Base-by-base conservation (phyloP, 148 eudicot genomes). In the Dysphania ambrosioides region DNA sequence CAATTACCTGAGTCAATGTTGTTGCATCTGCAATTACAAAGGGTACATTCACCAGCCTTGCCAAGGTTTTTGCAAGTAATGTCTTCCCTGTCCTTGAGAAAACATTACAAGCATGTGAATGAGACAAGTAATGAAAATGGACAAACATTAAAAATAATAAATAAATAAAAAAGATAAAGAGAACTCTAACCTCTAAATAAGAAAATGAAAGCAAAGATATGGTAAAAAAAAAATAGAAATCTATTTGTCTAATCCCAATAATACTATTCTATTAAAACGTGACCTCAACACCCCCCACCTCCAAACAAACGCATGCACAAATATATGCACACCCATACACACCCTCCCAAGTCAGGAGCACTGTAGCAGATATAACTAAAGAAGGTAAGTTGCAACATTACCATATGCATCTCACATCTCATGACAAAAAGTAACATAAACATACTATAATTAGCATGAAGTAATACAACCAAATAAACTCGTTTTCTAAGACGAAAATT, bases 1-100 rank as follows among this genome's bases (percentile, higher is more conserved):
- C n/a, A 82, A 82, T 78, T 85, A 86, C 98, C 96, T 91, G 98
- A 80, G 98, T 94, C 71, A 94, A 90, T 51, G 97, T 91, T 26
- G 98, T 94, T 62, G 98, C 98, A 87, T 94, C 98, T 23, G 98
- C 96, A 80, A 94, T 94, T 53, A 94, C 98, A 84, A 94, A 94
- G 42, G 98, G 98, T 35, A 92, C 98, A 80, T 94, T 94, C 77
- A 94, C 98, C 82, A 94, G 83, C 76, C 88, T 85, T 31, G 98
- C 98, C 82, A 94, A 74, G 34, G 96, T 94, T 77, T 94, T 94
- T 60, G 98, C 98, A 36, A 94, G 92, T 82, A 94, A 80, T 42
- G 98, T 94, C 85, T 94, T 94, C 89, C 98, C 98, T 94, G 98
- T 94, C 92, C 93, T 88, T 88, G 86, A 89, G 73, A 83, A 76